Conservation (phyloP, 192 early-diverging fungal species). For the Mortierella claussenii region DNA sequence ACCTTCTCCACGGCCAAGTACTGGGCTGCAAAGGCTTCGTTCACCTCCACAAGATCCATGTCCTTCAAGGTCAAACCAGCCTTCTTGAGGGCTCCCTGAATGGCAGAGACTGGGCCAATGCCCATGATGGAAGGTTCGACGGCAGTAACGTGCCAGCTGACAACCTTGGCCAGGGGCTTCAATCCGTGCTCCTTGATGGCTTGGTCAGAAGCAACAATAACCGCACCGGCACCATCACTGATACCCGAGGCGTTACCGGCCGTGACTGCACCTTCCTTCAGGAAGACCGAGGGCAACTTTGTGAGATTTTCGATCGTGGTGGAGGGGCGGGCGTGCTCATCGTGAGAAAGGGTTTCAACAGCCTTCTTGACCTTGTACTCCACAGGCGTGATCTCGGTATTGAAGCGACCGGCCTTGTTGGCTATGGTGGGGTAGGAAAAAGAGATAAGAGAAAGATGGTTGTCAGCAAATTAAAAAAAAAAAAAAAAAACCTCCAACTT, state of each 20-base stretch:
- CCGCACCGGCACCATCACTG: conserved; percentile 90
- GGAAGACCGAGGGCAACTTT: conserved; percentile 89
- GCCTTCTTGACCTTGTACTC: conserved; percentile 86
- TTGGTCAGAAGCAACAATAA: conserved; percentile 87
- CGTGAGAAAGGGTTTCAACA: conserved; percentile 72
- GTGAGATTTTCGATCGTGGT: conserved; percentile 81
- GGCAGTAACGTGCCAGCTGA: conserved; percentile 85
- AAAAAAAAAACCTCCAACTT: conserved; percentile 7
- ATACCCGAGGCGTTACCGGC: conserved; percentile 98
- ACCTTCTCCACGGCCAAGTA: conserved; percentile 91
- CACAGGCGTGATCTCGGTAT: conserved; percentile 85
- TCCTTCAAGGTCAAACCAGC: conserved; percentile 82
- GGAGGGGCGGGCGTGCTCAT: conserved; percentile 93
- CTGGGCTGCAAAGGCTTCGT: conserved; percentile 98
- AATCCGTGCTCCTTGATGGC: conserved; percentile 84
- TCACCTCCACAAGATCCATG: conserved; percentile 95
- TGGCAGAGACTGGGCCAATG: conserved; percentile 95
- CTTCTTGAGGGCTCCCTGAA: conserved; percentile 83
- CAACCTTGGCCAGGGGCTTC: conserved; percentile 86
- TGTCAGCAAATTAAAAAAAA: background rate
- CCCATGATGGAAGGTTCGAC: conserved; percentile 97
- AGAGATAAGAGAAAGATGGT: background rate
- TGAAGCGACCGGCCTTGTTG: conserved; percentile 78
- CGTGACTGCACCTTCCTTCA: conserved; percentile 89
- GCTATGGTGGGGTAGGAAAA: conserved; percentile 48